Evolutionary conservation across 208 protist genomes (phyloP), one percentile per base, ranked within the genome.

Genomic region (Trypanosoma platydactyli): DNA sequence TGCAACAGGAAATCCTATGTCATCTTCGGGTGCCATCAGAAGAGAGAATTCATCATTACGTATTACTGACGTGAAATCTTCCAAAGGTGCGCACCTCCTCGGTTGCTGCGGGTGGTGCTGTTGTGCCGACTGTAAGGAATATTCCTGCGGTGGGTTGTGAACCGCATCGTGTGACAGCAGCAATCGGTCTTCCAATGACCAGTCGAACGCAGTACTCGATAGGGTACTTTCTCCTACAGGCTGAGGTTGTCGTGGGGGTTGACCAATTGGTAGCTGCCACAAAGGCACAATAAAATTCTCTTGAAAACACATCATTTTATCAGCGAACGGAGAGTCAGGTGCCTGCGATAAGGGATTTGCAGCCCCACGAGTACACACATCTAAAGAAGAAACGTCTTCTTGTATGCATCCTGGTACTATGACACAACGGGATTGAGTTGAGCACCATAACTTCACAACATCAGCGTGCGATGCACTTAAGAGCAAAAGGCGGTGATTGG

Each of bases 1-100:
- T 1, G 79, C 81, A 27, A 80, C 73, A 48, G 89, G 76, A 64
- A 89, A 68, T 22, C 64, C 74, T 45, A 82, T 52, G 48, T 55
- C 54, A 15, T 58, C 25, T 22, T 63, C 48, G n/a, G 45, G 12
- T 16, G 6, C 27, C 24, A 27, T 24, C 27, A 29, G 48, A 18
- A 49, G 6, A 18, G 33, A 27, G 1, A 53, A 15, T 20, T 46
- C 50, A 30, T 57, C 41, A n/a, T 51, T 40, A n/a, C 42, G 16
- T 1, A 3, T 5, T 4, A 38, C 4, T 5, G 29, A 27, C 5
- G 25, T 2, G 9, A 18, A 35, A 20, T 0, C 57, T 11, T 5
- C 11, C n/a, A 24, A 24, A 25, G 25, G 15, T 38, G 9, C 6
- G 6, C 42, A n/a, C 22, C 40, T 44, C 22, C 1, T 11, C 13